Conservation (phyloP, 1,139 yeast genomes). For the Kazachstania sp. region DNA sequence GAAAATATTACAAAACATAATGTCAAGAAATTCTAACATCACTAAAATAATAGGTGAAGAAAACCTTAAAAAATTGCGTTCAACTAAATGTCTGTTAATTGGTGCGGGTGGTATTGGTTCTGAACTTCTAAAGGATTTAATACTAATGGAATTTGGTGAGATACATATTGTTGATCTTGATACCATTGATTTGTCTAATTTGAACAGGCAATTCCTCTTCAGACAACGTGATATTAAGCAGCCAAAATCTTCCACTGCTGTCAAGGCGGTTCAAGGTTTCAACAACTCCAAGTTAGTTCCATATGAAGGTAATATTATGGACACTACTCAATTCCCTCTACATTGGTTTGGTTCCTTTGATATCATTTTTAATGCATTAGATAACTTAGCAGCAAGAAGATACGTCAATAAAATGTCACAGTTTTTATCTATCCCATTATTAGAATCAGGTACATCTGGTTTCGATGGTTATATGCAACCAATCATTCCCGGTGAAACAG, state of each 20-base stretch:
- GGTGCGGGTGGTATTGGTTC: slow-evolving; percentile 99
- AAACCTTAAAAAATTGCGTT: slow-evolving; percentile 27
- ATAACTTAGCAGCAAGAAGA: slow-evolving; percentile 84
- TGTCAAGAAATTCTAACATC: slow-evolving; percentile 9
- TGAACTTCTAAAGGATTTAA: slow-evolving; percentile 79
- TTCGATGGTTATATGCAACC: slow-evolving; percentile 91
- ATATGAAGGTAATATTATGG: slow-evolving; percentile 85
- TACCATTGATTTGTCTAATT: slow-evolving; percentile 83
- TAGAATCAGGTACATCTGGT: slow-evolving; percentile 96
- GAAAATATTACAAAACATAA: not conserved
- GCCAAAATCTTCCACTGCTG: slow-evolving; percentile 77
- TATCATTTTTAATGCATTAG: slow-evolving; percentile 82
- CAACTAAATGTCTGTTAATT: slow-evolving; percentile 67
- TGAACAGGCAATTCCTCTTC: slow-evolving; percentile 89
- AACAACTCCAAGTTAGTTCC: slow-evolving; percentile 65
- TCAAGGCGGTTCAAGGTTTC: slow-evolving; percentile 69
- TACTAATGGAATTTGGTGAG: slow-evolving; percentile 77
- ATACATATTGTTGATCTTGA: slow-evolving; percentile 90
- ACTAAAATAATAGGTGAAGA: slow-evolving; percentile 20
- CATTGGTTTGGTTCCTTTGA: slow-evolving; percentile 77
- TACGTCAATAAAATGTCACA: slow-evolving; percentile 81
- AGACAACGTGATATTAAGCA: slow-evolving; percentile 79
- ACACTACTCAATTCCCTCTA: slow-evolving; percentile 58
- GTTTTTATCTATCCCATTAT: slow-evolving; percentile 61
- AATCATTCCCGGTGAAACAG: slow-evolving; percentile 70